Base-by-base conservation (phyloP, 2,329 filamentous ascomycete genomes). In the Talaromyces pinophilus region DNA sequence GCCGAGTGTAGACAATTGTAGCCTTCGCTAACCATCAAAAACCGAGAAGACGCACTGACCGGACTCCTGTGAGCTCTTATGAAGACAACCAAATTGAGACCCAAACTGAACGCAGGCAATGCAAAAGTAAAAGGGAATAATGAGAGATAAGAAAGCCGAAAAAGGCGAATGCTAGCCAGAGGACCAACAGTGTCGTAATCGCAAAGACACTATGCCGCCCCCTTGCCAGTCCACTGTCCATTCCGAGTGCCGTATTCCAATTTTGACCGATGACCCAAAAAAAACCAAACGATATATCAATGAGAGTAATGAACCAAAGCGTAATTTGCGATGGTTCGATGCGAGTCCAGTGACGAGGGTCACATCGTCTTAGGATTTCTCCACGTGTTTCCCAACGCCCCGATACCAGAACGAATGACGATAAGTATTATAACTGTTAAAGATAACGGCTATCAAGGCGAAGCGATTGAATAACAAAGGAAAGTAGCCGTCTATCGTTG, bases 61-160 rank as follows among this genome's bases (percentile, higher is more conserved):
- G 73, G 78, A 80, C 78, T 80, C 79, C 79, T 74, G 72, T 76
- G 74, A 74, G 74, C 73, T 78, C 75, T 77, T 76, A 72, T 70
- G 74, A 74, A 71, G 69, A 69, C 66, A 59, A 57, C 59, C 64
- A 46, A 54, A 62, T 71, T 65, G 52, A 70, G 59, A 73, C 70
- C 60, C 66, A 70, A 72, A 76, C 79, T 73, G 52, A 55, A 71
- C 68, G 66, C 65, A 71, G 60, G 35, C 67, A 70, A 74, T 71
- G 67, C 71, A 76, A 73, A 69, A 72, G 65, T 38, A 57, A 70
- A 71, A 64, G 67, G 66, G 67, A 71, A 72, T 69, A 62, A 70
- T 48, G 59, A 62, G 44, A 70, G 72, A 25, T 38, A 70, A 63
- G 69, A 69, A 72, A 67, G 52, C 63, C 72, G 54, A 57, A 57